Evolutionary conservation across 805 yeast genomes (phyloP), one percentile per base, ranked within the genome.

Genomic region (Starmerella roubikii): DNA sequence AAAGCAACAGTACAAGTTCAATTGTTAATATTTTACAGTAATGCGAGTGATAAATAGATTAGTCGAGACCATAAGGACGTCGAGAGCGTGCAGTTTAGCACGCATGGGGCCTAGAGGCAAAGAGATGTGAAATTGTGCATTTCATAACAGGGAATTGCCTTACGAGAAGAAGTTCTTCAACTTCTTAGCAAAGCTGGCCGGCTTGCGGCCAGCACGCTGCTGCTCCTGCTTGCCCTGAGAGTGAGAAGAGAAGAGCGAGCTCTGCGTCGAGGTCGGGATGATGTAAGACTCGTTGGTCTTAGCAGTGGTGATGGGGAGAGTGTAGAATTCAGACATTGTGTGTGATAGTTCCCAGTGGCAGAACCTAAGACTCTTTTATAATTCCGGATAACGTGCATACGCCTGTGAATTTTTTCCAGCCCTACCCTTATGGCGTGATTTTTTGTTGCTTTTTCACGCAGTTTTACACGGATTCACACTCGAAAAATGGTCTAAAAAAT

Each of bases 311-410:
- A 46, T 38, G 31, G 49, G 49, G 35, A 46, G 27, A 30, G 49
- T 44, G 49, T 46, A 46, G 41, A 46, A 46, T 25, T 46, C 49
- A 33, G 49, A 46, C 49, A 46, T 46, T 27, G 19, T 20, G 17
- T 11, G 12, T 26, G 7, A 22, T 22, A 8, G 24, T 11, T 28
- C 31, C 11, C 7, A 28, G 10, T 17, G 7, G 31, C 10, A 28
- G 11, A 11, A 17, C 11, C 17, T 7, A 7, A 7, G 31, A 7
- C 9, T 28, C 19, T 15, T 15, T 17, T 28, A 28, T 16, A 28
- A 8, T 28, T 28, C 11, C 17, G 19, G 24, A 22, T 22, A 22
- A 22, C 10, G 24, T 22, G 24, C 24, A 22, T 10, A 7, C 10
- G 7, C 10, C 24, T 22, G 29, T n/a, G 13, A 8, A 10, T 8